Base-by-base conservation (phyloP, 2,329 filamentous ascomycete genomes). In the Exserohilum turcica region DNA sequence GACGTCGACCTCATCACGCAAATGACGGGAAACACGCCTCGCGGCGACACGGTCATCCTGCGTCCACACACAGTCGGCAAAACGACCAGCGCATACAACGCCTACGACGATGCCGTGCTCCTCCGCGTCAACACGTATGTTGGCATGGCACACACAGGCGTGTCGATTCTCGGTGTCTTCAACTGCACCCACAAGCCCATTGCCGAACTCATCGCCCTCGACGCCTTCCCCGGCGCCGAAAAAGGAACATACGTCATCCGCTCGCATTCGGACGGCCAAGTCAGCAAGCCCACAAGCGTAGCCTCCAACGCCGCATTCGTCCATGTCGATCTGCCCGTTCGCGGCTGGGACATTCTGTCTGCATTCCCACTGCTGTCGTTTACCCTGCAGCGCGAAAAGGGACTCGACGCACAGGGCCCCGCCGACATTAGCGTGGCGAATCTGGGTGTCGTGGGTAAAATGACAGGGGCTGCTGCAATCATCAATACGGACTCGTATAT, bases 401-500 rank as follows among this genome's bases (percentile, higher is more conserved):
- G 38, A 67, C 77, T 32, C 3, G 32, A 27, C 2, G 46, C 43
- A 58, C 71, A 68, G 15, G 66, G 68, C 1, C 63, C 65, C 7
- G 45, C 59, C 1, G 64, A 72, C 0, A 77, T 87, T 0, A 76
- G 76, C 37, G 79, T 92, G 1, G 86, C 90, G 0, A 86, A 88
- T 15, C 74, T 97, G 0, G 93, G 93, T 0, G 78, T 97, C 2
- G 60, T 96, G 3, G 89, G 84, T 2, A 96, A 97, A 74, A 96
- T 97, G 90, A 91, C 91, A 0, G 93, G 92, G 0, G 86, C 88
- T 0, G 92, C 91, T 1, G 92, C 91, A 0, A 82, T 96, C 6
- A 78, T 88, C 1, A 80, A 79, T 32, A 86, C 79, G n/a, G 80
- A 83, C 24, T 81, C 87, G 38, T 82, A 81, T 29, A 70, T 86